Base-by-base conservation (phyloP, 805 yeast species). In the Schizosaccharomyces japonicus region DNA sequence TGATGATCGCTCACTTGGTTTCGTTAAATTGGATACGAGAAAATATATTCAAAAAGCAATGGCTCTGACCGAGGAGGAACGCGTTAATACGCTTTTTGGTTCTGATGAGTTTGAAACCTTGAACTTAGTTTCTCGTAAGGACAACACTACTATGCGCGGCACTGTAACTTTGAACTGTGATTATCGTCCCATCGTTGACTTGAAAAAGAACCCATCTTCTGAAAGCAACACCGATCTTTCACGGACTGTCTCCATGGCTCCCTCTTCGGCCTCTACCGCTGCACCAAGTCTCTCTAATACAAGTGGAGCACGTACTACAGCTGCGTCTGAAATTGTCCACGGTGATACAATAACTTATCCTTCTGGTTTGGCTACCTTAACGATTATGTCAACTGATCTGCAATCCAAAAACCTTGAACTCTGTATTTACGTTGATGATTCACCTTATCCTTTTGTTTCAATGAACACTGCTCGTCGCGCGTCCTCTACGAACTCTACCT, bases 1-100 rank as follows among this genome's bases (percentile, higher is more conserved):
- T n/a, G 72, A 75, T 39, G 98, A 90, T 62, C 75, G 95, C 56
- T 73, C 92, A 3, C 70, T 90, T 45, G 99, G 99, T 48, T 70
- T 78, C 2, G 78, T 81, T 63, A 78, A 76, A 55, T 63, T 90
- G 19, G 72, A 74, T 55, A 66, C 81, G 52, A 66, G 68, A 48
- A 81, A 76, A 26, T 64, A 82, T 54, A 74, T 87, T 58, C 70
- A 72, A 52, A 76, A 72, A 57, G 67, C 67, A 50, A 63, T 78
- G 51, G 26, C 17, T 7, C 5, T 17, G 4, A 94, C 80, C 48
- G 65, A 68, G 50, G 78, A 77, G 17, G 45, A 61, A 72, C 49
- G 80, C 76, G 55, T 64, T 71, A 49, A 63, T 71, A 36, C 76
- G 75, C 52, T 66, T 69, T 7, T 72, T 73, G 48, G 63, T 70